Percentiles rank a stretch among this genome's conserved stretches.
phyloP scores from a whole-genome alignment of 352 stramenopile species.

The Phytophthora pini region DNA sequence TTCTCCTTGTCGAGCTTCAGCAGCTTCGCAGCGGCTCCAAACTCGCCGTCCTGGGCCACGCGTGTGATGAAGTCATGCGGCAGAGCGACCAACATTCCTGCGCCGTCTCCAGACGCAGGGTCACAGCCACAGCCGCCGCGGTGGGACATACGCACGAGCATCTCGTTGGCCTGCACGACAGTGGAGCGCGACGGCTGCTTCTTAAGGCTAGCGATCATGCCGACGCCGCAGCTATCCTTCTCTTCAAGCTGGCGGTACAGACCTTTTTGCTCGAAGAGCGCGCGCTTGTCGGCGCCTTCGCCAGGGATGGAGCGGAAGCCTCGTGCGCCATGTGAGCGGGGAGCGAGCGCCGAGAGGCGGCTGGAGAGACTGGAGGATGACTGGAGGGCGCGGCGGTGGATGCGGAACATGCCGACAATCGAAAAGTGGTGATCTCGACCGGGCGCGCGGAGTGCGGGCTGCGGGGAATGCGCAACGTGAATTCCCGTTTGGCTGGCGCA shows the following conservation, averaged over 20 bases:
- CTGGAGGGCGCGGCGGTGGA: constrained; percentile 45
- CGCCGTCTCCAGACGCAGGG: constrained; percentile 92
- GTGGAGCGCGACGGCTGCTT: constrained; percentile 90
- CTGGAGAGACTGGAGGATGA: constrained; percentile 25
- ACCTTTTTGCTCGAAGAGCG: constrained; percentile 55
- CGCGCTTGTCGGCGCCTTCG: constrained; percentile 57
- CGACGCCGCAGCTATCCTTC: constrained; percentile 93
- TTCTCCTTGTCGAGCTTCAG: constrained; percentile 64
- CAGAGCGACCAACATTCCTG: constrained; percentile 96
- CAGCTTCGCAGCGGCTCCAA: constrained; percentile 49
- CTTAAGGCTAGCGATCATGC: constrained; percentile 96
- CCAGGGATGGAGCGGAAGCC: constrained; percentile 58
- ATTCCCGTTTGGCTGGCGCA: constrained; percentile 6
- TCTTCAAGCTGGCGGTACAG: constrained; percentile 65
- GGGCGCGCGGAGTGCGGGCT: constrained; percentile 1
- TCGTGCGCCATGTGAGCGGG: constrained; percentile 24
- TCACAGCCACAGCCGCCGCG: constrained; percentile 95
- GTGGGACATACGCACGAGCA: constrained; percentile 97
- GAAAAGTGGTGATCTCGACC: constrained; percentile 21
- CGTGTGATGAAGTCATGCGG: constrained; percentile 95
- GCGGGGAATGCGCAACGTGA: constrained; percentile 19
- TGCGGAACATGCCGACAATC: constrained; percentile 50
- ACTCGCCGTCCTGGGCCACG: constrained; percentile 80
- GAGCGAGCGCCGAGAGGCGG: constrained; percentile 24
- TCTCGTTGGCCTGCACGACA: constrained; percentile 96